Base-by-base conservation (phyloP, 2,329 filamentous ascomycete species). In the Albophoma yamanashiensis region DNA sequence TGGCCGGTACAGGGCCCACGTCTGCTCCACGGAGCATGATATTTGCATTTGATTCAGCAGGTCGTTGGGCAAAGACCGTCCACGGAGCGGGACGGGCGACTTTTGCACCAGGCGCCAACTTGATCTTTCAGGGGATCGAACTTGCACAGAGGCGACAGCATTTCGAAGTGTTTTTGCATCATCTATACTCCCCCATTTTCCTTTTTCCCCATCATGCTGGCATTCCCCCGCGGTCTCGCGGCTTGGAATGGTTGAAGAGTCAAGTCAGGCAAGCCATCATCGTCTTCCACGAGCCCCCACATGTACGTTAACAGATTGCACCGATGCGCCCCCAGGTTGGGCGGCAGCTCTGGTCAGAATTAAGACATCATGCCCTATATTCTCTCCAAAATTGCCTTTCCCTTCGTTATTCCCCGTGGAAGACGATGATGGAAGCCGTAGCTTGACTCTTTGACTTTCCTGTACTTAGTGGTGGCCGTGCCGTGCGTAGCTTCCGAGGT, bases 261-360 rank as follows among this genome's bases (percentile, higher is more conserved):
- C 74, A 79, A 75, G 76, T 78, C 80, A 83, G 82, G 82, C 83
- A 84, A 82, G 82, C 83, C 81, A 85, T 85, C 83, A 84, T 86
- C 84, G 82, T 86, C 84, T 85, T 87, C 83, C 79, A 81, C 77
- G 75, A 76, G 72, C 67, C 68, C 69, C 75, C 75, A 77, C 74
- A 84, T 87, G 85, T 87, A 87, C 79, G 83, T 86, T 87, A 87
- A 86, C 74, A 72, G 66, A 67, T 71, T 70, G 65, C 69, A 66
- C 65, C 63, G 66, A 67, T 66, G 64, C 71, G 66, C 68, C 66
- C 67, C 64, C 64, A 67, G 63, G 67, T 61, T 64, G 66, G 67
- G 68, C 67, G 68, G 69, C 68, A 67, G 68, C 66, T 67, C 70
- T 72, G 73, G 72, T 74, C 71, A 74, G 70, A 76, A 76, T 72